Conservation (phyloP, 177 flowering plant species). For the Vitis hybrid region DNA sequence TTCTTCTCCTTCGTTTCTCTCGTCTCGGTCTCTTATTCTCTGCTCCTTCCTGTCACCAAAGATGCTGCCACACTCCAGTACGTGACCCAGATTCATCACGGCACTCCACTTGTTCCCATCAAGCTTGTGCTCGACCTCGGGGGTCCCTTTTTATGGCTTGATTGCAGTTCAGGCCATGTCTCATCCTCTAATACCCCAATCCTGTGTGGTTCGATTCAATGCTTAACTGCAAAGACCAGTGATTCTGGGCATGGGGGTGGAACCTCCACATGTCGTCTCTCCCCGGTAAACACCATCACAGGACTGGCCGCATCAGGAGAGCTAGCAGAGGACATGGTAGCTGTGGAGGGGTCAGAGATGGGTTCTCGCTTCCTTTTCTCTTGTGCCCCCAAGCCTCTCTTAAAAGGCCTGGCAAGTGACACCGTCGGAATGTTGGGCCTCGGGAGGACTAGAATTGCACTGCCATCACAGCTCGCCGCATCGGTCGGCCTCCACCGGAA, state of each 20-base stretch:
- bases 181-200: conserved; percentile 21
- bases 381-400: conserved; percentile 22
- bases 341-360: conserved; percentile 16
- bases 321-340: conserved; percentile 24
- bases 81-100: conserved; percentile 26
- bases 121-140: conserved; percentile 44
- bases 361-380: conserved; percentile 24
- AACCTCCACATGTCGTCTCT: conserved; percentile 19
- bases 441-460: conserved; percentile 28
- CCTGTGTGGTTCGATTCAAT: conserved; percentile 30
- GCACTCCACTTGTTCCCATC: conserved; percentile 18
- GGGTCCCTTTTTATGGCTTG: conserved; percentile 34
- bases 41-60: conserved; percentile 32
- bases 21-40: not conserved
- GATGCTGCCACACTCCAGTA: conserved; percentile 39
- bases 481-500: conserved; percentile 20
- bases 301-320: conserved; percentile 20
- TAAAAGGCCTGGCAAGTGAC: conserved; percentile 34
- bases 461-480: conserved; percentile 30
- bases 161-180: conserved; percentile 13
- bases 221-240: conserved; percentile 24
- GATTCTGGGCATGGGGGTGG: not conserved
- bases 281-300: conserved; percentile 25
- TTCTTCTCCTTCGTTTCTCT: not conserved
- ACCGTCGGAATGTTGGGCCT: conserved; percentile 42